Evolutionary conservation across 345 rosid genomes (phyloP).

Genomic region (Pistacia vera): DNA sequence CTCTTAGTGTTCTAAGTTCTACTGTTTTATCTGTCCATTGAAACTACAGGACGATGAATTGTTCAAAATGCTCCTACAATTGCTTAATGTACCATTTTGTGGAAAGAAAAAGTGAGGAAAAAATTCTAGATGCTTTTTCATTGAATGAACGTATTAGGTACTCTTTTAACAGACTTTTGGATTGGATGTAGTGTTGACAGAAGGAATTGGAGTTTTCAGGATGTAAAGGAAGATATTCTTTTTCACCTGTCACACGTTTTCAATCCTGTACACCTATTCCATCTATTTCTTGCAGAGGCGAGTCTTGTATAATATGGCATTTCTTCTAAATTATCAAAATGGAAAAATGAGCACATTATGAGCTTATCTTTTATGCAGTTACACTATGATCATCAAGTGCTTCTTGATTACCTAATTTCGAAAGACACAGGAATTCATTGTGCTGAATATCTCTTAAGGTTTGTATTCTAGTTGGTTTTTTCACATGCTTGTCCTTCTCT

Average conservation of each 20-base stretch:
- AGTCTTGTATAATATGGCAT: constrained; percentile 19
- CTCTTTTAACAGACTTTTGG: constrained; percentile 13
- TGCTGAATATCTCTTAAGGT: constrained; percentile 88
- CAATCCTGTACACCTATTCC: constrained; percentile 70
- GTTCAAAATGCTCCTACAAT: constrained; percentile 74
- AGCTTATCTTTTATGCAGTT: constrained; percentile 44
- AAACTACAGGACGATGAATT: constrained; percentile 75
- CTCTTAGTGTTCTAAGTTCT: constrained; percentile 11
- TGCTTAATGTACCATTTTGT: constrained; percentile 47
- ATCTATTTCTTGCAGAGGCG: constrained; percentile 79
- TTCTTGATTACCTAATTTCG: constrained; percentile 91
- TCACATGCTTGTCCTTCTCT: constrained; percentile 3
- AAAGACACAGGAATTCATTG: constrained; percentile 71
- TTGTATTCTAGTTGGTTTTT: constrained; percentile 18
- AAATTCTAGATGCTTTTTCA: constrained; percentile 20
- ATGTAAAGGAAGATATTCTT: constrained; percentile 35
- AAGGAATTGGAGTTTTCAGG: constrained; percentile 34
- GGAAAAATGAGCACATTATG: constrained; percentile 4
- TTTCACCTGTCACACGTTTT: constrained; percentile 49
- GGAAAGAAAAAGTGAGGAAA: constrained; percentile 51
- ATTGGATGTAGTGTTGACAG: constrained; percentile 42
- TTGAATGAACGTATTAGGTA: constrained; percentile 5
- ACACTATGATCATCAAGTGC: constrained; percentile 88
- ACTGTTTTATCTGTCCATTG: constrained; percentile 19
- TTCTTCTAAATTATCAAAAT: background rate